These are phyloP conservation scores for Leucogyrophana mollusca DNA, from an alignment of 768 basidiomycete species.

Conservation along the genomic window DNA sequence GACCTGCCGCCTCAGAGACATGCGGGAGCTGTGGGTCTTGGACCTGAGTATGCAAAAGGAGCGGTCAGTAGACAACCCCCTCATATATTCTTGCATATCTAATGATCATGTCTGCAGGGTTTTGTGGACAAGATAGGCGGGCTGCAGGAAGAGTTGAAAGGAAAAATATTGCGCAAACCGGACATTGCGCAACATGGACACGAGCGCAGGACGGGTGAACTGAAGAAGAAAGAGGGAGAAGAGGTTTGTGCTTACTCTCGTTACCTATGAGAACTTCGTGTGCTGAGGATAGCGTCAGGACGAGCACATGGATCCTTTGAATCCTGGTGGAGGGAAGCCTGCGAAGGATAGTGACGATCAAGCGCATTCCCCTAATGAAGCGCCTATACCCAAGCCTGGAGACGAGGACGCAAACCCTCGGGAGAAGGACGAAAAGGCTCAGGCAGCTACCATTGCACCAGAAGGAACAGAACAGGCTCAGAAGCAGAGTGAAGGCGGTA, in stretches of 20 bases:
- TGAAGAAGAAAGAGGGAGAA: conserved; percentile 35
- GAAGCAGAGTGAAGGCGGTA: background rate
- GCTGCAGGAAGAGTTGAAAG: conserved; percentile 36
- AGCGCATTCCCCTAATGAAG: background rate
- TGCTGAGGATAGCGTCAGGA: background rate
- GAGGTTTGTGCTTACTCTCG: conserved; percentile 12
- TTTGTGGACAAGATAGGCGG: conserved; percentile 37
- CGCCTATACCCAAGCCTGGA: conserved; percentile 4
- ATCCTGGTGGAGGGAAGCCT: background rate
- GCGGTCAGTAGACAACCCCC: conserved; percentile 21
- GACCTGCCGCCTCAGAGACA: conserved; percentile 39
- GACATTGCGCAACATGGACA: conserved; percentile 37
- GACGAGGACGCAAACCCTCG: conserved; percentile 8
- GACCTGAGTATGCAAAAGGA: conserved; percentile 32
- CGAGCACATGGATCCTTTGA: background rate
- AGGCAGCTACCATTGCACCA: conserved; percentile 24
- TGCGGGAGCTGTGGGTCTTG: conserved; percentile 41
- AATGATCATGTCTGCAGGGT: conserved; percentile 12
- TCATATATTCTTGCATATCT: background rate
- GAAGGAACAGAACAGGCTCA: conserved; percentile 20
- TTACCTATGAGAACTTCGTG: background rate
- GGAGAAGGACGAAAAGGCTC: conserved; percentile 15
- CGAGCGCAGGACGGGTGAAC: conserved; percentile 38
- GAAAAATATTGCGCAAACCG: conserved; percentile 36
- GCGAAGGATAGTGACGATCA: conserved; percentile 1